A percentile compares a stretch with the other conserved stretches of the same genome.
Evolutionary conservation across 2,329 filamentous ascomycete species (phyloP).

Genomic region (Cladosporium colombiae): DNA sequence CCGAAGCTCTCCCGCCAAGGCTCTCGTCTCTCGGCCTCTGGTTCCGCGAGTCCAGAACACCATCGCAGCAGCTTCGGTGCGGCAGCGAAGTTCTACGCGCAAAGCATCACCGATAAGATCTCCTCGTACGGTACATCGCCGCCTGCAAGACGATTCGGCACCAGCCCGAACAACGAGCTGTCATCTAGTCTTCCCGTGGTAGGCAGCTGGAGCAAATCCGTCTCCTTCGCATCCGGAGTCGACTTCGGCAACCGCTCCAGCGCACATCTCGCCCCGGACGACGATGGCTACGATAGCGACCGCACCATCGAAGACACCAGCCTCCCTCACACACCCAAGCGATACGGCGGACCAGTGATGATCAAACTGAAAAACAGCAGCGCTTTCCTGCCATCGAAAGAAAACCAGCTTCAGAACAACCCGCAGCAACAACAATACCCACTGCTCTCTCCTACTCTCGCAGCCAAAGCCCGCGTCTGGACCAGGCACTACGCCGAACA

Average conservation of each 20-base stretch:
- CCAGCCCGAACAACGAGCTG: constrained; percentile 33
- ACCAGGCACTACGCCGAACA: constrained; percentile 59
- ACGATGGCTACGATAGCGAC: constrained; percentile 37
- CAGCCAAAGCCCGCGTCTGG: constrained; percentile 54
- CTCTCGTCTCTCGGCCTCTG: constrained; percentile 29
- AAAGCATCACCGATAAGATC: constrained; percentile 38
- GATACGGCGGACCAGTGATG: constrained; percentile 42
- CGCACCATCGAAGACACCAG: constrained; percentile 40
- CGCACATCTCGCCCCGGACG: constrained; percentile 28
- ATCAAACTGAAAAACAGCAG: constrained; percentile 58
- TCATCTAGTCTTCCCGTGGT: constrained; percentile 33
- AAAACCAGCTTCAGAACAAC: constrained; percentile 33
- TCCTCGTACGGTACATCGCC: constrained; percentile 36
- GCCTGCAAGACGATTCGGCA: constrained; percentile 29
- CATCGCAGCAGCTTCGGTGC: constrained; percentile 38
- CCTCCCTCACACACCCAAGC: constrained; percentile 36
- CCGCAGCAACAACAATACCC: constrained; percentile 43
- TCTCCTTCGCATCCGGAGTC: constrained; percentile 40
- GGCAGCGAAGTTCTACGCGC: constrained; percentile 37
- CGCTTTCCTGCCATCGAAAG: constrained; percentile 52
- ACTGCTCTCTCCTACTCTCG: constrained; percentile 50
- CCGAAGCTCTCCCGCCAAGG: constrained; percentile 27
- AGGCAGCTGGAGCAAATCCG: constrained; percentile 49
- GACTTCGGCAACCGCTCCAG: constrained; percentile 36
- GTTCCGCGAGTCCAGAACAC: constrained; percentile 36